Percentiles rank a stretch among this genome's conserved stretches.
These are phyloP conservation scores for Boletus mariae DNA, from an alignment of 1,284 basidiomycete species.

Conservation along the genomic window DNA sequence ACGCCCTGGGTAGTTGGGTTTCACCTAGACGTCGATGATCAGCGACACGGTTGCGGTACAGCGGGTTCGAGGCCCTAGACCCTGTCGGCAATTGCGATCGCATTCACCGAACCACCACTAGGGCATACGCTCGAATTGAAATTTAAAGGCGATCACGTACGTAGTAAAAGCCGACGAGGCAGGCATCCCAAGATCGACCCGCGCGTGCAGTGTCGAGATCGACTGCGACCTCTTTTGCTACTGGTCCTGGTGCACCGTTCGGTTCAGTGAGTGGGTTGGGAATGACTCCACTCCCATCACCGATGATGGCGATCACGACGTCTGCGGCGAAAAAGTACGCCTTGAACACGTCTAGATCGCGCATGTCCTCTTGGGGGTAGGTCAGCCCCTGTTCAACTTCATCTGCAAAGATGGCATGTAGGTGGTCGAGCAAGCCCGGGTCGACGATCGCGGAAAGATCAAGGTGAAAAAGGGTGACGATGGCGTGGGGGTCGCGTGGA, in stretches of 20 bases:
- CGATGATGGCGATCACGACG: conserved; percentile 68
- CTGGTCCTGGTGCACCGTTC: neutral
- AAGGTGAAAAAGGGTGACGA: conserved; percentile 62
- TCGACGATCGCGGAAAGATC: conserved; percentile 40
- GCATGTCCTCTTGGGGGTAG: conserved; percentile 77
- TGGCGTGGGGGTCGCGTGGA: conserved; percentile 20
- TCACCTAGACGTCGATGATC: conserved; percentile 47
- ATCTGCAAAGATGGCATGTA: conserved; percentile 64
- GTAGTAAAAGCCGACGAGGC: conserved; percentile 80
- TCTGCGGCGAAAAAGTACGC: conserved; percentile 75
- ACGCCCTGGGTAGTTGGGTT: conserved; percentile 91
- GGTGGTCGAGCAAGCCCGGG: conserved; percentile 55
- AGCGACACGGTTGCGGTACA: conserved; percentile 4
- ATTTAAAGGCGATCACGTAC: conserved; percentile 41
- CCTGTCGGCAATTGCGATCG: neutral
- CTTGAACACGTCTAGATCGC: conserved; percentile 54
- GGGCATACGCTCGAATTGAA: neutral
- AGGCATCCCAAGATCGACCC: conserved; percentile 61
- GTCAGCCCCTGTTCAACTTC: conserved; percentile 76
- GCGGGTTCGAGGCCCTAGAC: conserved; percentile 1
- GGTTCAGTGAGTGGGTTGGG: neutral
- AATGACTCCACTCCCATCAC: conserved; percentile 4
- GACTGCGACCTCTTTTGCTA: conserved; percentile 30
- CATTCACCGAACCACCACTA: neutral
- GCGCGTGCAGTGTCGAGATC: conserved; percentile 44